Evolutionary conservation across 345 rosid species (phyloP), one percentile per base, ranked within the genome.

Genomic region (Firmiana major): DNA sequence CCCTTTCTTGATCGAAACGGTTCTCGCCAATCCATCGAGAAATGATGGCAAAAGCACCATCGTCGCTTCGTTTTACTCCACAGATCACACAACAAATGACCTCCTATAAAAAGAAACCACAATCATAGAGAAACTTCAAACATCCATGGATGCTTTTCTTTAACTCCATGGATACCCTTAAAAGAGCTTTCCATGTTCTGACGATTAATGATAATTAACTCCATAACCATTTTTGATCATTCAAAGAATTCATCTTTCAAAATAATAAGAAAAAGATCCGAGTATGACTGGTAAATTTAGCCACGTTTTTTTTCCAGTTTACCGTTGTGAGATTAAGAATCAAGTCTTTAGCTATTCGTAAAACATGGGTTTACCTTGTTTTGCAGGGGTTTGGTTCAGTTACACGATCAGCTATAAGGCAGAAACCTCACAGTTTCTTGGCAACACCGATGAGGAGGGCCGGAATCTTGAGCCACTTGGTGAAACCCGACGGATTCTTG

Each of bases 31-130:
- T 48, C 95, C 97, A 76, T 90, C 91, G 16, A 88, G 77, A 75
- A 92, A 77, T 17, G 91, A 79, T 22, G 94, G 94, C 59, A 95
- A 86, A 45, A 68, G 65, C 82, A 83, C 91, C 93, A 92, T 90
- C 17, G 58, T 31, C 34, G 34, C 71, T 63, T 78, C 80, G 60
- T 53, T 28, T 6, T 71, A 63, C 85, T 81, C 73, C 40, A n/a
- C 46, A 26, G 53, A 67, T 16, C 62, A 71, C 9, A 64, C 70
- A 53, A 71, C 38, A 49, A 63, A 13, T 5, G 6, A 55, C 19
- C 9, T 19, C 9, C 58, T 19, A 36, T 19, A 36, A 36, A 36
- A 36, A 36, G 5, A 36, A 36, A 36, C 6, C 40, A 36, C n/a
- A 28, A 28, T 4, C 38, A 12, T 28, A 31, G n/a, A n/a, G n/a